Evolutionary conservation across 2,329 filamentous ascomycete species (phyloP).

Genomic region (Pseudocercospora fuligena): DNA sequence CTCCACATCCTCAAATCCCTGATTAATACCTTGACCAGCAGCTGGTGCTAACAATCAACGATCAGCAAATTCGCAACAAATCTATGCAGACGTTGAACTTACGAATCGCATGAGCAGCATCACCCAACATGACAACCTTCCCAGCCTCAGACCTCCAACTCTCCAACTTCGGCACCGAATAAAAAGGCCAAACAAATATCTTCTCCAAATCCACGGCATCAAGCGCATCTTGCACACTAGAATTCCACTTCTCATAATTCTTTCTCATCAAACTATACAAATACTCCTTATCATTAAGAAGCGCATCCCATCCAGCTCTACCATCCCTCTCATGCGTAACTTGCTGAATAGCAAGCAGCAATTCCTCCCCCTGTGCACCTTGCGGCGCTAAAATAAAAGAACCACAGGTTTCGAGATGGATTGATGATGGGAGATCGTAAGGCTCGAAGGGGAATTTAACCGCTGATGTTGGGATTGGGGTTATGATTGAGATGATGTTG

Average conservation of each 20-base stretch:
- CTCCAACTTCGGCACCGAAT: slow-evolving; percentile 10
- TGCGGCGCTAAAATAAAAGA: neutral
- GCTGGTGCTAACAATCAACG: too few relatives aligned
- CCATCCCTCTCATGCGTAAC: neutral
- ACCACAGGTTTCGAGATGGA: neutral
- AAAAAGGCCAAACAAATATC: slow-evolving; percentile 22
- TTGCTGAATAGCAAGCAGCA: neutral
- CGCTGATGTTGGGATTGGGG: neutral
- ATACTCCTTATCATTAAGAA: slow-evolving; percentile 35
- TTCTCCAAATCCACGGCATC: slow-evolving; percentile 14
- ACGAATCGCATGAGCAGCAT: slow-evolving; percentile 14
- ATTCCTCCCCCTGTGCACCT: neutral
- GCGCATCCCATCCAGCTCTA: slow-evolving; percentile 38
- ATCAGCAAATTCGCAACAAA: too few relatives aligned
- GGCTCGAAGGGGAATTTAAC: neutral
- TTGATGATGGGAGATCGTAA: neutral
- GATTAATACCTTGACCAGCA: too few relatives aligned
- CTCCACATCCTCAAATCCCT: too few relatives aligned
- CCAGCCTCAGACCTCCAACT: neutral
- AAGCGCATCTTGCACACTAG: slow-evolving; percentile 17
- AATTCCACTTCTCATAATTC: slow-evolving; percentile 14
- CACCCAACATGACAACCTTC: slow-evolving; percentile 4
- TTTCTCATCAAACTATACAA: slow-evolving; percentile 1
- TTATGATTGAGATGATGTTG: neutral
- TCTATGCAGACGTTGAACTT: too few relatives aligned